These are phyloP conservation scores for Starmera caribaea DNA, from an alignment of 805 yeast genomes.

Conservation along the genomic window DNA sequence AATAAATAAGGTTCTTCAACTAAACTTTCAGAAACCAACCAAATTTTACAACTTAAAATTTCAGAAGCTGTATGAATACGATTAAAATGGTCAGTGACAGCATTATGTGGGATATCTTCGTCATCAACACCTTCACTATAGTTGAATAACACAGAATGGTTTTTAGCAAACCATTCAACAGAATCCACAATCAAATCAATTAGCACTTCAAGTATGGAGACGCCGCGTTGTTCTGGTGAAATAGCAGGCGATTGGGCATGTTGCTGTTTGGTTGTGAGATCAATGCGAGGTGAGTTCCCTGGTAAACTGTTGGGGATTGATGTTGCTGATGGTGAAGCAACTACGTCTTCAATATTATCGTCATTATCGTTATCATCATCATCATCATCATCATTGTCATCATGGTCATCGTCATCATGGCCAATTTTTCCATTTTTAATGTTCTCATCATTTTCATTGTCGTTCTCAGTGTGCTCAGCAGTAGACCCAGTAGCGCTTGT, in stretches of 20 bases:
- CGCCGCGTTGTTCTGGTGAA: slow-evolving; percentile 8
- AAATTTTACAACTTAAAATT: slow-evolving; percentile 77
- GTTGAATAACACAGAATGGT: slow-evolving; percentile 9
- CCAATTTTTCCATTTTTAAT: too few relatives aligned
- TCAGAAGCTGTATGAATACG: slow-evolving; percentile 67
- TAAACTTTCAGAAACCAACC: slow-evolving; percentile 85
- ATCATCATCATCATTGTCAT: slow-evolving; percentile 2
- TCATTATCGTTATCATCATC: slow-evolving; percentile 9
- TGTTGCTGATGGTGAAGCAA: background rate
- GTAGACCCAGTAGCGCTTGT: background rate
- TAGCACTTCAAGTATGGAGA: slow-evolving; percentile 34
- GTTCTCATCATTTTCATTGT: too few relatives aligned
- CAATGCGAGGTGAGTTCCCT: too few relatives aligned
- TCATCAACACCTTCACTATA: slow-evolving; percentile 2
- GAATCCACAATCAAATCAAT: slow-evolving; percentile 31
- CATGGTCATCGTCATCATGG: slow-evolving; percentile 4
- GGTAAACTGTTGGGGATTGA: background rate
- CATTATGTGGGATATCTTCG: slow-evolving; percentile 5
- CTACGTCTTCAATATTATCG: background rate
- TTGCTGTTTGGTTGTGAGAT: too few relatives aligned
- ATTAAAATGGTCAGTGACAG: slow-evolving; percentile 14
- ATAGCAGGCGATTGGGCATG: too few relatives aligned
- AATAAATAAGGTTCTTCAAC: slow-evolving; percentile 62
- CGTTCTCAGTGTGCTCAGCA: too few relatives aligned
- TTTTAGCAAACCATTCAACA: slow-evolving; percentile 29